Percentiles rank a stretch among this genome's conserved stretches.
Conservation (phyloP, 768 basidiomycete genomes). For the Tricholoma terreum region DNA sequence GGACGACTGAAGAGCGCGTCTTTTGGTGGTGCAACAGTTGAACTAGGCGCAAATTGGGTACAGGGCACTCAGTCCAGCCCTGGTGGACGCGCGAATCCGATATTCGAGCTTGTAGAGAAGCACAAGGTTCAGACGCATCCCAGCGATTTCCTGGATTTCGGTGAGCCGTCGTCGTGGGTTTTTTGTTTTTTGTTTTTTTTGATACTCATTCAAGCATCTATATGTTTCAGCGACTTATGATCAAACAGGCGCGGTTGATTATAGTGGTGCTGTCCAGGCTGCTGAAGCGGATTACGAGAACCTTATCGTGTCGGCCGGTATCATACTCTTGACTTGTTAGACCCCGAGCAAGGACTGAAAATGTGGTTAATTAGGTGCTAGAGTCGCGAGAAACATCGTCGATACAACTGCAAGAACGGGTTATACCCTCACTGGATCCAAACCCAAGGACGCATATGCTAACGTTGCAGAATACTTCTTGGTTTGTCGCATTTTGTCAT, state of each 20-base stretch:
- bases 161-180: conserved; percentile 30
- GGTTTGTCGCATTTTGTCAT: conserved; percentile 28
- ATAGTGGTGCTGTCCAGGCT: conserved; percentile 39
- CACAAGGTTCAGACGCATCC: conserved; percentile 45
- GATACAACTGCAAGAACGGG: conserved; percentile 54
- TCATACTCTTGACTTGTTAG: not conserved
- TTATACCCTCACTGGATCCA: conserved; percentile 48
- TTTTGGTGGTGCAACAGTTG: conserved; percentile 50
- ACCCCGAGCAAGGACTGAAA: not conserved
- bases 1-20: conserved; percentile 52
- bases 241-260: conserved; percentile 46
- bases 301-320: conserved; percentile 47
- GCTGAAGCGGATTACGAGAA: conserved; percentile 38
- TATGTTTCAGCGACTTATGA: conserved; percentile 50
- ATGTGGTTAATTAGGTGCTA: conserved; percentile 31
- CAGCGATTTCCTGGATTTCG: conserved; percentile 41
- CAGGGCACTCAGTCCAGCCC: conserved; percentile 46
- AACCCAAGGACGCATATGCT: conserved; percentile 42
- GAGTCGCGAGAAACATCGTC: conserved; percentile 44
- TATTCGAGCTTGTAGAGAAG: conserved; percentile 54
- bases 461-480: conserved; percentile 57
- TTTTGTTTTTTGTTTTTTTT: not conserved
- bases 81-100: conserved; percentile 55
- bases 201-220: not conserved
- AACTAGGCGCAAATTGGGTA: conserved; percentile 63